Conservation (phyloP, 768 basidiomycete species). For the Macrolepiota albuminosa region DNA sequence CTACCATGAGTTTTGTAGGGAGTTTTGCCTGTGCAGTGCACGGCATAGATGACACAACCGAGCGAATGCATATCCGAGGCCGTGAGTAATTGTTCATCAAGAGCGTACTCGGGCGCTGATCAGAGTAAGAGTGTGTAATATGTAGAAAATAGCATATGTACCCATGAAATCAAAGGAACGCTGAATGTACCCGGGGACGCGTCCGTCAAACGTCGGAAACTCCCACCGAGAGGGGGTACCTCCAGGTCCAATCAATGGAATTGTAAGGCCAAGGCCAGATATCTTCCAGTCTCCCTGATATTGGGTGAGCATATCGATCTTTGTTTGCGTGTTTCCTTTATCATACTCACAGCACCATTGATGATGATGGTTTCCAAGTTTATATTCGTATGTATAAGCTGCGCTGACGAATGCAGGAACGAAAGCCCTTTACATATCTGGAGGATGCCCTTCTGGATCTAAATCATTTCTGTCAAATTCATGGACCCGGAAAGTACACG, state of each 20-base stretch:
- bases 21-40: constrained; percentile 82
- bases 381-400: constrained; percentile 88
- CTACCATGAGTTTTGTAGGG: constrained; percentile 86
- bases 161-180: constrained; percentile 95
- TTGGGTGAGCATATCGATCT: background rate
- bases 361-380: constrained; percentile 85
- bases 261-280: constrained; percentile 83
- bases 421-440: constrained; percentile 87
- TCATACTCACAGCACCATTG: constrained; percentile 69
- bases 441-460: constrained; percentile 90
- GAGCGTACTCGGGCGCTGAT: constrained; percentile 87
- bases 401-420: constrained; percentile 91
- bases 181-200: constrained; percentile 77
- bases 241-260: constrained; percentile 62
- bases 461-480: background rate
- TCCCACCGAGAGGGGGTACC: constrained; percentile 82
- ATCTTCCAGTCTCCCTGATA: constrained; percentile 97
- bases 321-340: background rate
- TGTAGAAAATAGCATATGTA: constrained; percentile 27
- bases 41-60: constrained; percentile 87
- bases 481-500: constrained; percentile 30
- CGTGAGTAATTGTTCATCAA: constrained; percentile 83
- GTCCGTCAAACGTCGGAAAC: constrained; percentile 83
- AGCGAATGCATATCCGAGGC: constrained; percentile 93
- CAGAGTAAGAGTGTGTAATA: background rate